Evolutionary conservation across 169 alveolate genomes (phyloP).

Genomic region (Miamiensis avidus): DNA sequence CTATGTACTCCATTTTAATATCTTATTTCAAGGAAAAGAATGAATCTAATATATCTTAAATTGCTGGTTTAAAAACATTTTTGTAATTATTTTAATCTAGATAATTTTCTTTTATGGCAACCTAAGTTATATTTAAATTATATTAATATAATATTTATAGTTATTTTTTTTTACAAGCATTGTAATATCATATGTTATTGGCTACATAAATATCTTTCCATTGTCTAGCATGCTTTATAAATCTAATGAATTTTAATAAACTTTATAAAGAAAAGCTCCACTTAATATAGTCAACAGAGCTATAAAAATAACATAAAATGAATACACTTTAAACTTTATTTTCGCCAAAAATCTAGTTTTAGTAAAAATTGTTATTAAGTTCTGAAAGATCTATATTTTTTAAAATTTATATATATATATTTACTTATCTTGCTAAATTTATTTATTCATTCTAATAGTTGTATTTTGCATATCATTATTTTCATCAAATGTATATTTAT

Average conservation of each 20-base stretch:
- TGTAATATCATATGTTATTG: not conserved
- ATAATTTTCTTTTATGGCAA: slow-evolving; percentile 7
- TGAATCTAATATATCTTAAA: not conserved
- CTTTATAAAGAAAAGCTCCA: not conserved
- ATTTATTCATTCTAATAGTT: not conserved
- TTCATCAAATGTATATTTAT: not conserved
- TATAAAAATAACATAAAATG: not conserved
- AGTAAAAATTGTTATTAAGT: too few relatives aligned
- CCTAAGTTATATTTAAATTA: not conserved
- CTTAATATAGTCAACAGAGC: not conserved
- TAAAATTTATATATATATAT: too few relatives aligned
- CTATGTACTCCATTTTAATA: not conserved
- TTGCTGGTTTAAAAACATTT: not conserved
- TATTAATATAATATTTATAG: too few relatives aligned
- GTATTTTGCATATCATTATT: not conserved
- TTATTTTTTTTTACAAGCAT: not conserved
- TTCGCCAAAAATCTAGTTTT: not conserved
- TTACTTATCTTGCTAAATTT: slow-evolving; percentile 1
- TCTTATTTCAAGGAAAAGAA: not conserved
- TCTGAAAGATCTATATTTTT: not conserved
- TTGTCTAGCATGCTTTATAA: slow-evolving; percentile 3
- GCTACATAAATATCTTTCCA: slow-evolving; percentile 7
- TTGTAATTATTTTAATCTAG: not conserved
- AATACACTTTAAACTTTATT: not conserved
- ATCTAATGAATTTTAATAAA: not conserved